Base-by-base conservation (phyloP, 2,329 filamentous ascomycete species). In the Trichoderma sp. region DNA sequence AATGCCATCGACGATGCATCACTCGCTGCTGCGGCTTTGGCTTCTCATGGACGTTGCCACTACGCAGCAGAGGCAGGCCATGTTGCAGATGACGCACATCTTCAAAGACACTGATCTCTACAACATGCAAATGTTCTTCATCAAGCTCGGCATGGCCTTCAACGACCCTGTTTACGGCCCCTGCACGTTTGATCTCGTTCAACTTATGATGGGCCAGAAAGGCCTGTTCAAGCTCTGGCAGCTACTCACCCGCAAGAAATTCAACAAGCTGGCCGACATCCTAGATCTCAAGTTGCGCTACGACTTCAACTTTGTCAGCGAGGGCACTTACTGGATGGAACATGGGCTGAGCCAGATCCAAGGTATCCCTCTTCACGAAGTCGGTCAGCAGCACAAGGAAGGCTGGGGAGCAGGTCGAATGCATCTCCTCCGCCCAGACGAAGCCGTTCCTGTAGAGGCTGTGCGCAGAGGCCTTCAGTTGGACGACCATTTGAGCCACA, bases 91-190 rank as follows among this genome's bases (percentile, higher is more conserved):
- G 69, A 11, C 74, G 76, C 0, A 83, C 90, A 62, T 92, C 92
- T 85, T 82, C 85, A 11, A 47, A 14, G 83, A 91, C 71, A 73
- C 78, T 4, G 89, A 93, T 76, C 79, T 96, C 11, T 87, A 88
- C 77, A 84, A 88, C 65, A 84, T 88, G 3, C 87, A 90, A 58
- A 80, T 91, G 72, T 90, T 95, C 82, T 83, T 93, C 74, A 77
- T 93, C 73, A 95, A 95, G 81, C 86, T 96, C 18, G 86, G 89
- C 76, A 89, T 94, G 87, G 84, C 85, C 69, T 90, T 93, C 80
- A 88, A 87, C 71, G 86, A 93, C 74, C 91, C 92, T 0, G 78
- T 88, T 28, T 84, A 85, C 63, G 88, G 87, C 0, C 84, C 85
- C 18, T 84, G 85, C 63, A 81, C 83, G 3, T 83, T 83, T 57